These are phyloP conservation scores for Moesziomyces antarcticus DNA, from an alignment of 1,284 basidiomycete genomes.

Conservation along the genomic window DNA sequence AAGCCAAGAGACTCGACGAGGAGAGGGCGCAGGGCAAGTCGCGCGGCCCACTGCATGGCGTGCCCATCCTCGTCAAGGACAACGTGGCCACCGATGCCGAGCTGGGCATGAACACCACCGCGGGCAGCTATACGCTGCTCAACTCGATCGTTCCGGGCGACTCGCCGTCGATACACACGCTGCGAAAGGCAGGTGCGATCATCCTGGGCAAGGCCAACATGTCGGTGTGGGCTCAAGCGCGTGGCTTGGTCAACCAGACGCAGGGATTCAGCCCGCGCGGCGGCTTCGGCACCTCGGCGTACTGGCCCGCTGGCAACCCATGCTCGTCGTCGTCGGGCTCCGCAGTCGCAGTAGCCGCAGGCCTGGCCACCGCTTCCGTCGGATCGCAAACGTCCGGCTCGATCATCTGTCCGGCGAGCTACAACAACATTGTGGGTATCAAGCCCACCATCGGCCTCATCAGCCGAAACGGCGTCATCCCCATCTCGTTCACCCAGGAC, in stretches of 20 bases:
- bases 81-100: constrained; percentile 75
- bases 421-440: constrained; percentile 49
- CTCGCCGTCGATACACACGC: constrained; percentile 74
- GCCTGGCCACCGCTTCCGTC: constrained; percentile 74
- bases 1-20: constrained; percentile 70
- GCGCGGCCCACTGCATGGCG: constrained; percentile 76
- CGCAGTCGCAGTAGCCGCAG: constrained; percentile 75
- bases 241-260: constrained; percentile 71
- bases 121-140: constrained; percentile 70
- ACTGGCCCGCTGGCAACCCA: constrained; percentile 75
- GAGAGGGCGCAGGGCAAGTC: constrained; percentile 72
- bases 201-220: constrained; percentile 71
- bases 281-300: constrained; percentile 75
- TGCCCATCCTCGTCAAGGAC: constrained; percentile 78
- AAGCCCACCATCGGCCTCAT: constrained; percentile 48
- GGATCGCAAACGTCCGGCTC: constrained; percentile 73
- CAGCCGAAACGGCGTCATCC: constrained; percentile 40
- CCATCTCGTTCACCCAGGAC: constrained; percentile 41
- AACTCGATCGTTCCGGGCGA: constrained; percentile 74
- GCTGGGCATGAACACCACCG: constrained; percentile 75
- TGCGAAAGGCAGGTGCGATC: constrained; percentile 77
- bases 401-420: constrained; percentile 44
- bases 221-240: constrained; percentile 68
- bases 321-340: constrained; percentile 77
- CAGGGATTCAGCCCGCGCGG: constrained; percentile 77